A percentile compares a stretch with the other conserved stretches of the same genome.
Evolutionary conservation across 2,329 filamentous ascomycete genomes (phyloP).

Genomic region (Falciphora oryzae): DNA sequence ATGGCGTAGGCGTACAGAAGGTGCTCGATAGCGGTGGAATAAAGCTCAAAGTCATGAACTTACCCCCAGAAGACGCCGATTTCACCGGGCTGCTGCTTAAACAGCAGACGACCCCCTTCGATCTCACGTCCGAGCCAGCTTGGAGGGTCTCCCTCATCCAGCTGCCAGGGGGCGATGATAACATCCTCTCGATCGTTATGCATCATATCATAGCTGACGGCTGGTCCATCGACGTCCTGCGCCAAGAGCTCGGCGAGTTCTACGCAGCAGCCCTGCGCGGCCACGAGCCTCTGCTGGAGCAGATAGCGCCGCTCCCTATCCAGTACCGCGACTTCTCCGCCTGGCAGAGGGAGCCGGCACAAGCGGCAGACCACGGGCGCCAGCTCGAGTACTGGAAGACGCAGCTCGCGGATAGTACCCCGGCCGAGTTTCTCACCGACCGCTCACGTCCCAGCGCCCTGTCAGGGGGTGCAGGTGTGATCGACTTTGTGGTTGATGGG

Average conservation of each 20-base stretch:
- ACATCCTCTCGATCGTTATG: neutral
- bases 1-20: neutral
- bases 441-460: neutral
- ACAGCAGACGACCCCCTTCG: neutral
- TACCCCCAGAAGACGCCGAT: neutral
- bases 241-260: neutral
- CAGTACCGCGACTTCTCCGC: constrained; percentile 1
- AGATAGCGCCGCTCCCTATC: neutral
- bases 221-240: neutral
- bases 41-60: neutral
- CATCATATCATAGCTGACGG: neutral
- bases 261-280: neutral
- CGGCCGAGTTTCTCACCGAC: neutral
- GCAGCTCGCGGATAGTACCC: constrained; percentile 2
- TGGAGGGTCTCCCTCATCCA: neutral
- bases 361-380: neutral
- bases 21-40: neutral
- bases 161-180: neutral
- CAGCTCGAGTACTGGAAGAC: constrained; percentile 5
- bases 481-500: neutral
- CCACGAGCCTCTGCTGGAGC: neutral
- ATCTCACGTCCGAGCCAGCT: neutral
- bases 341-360: neutral
- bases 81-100: neutral
- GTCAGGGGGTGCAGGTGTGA: neutral